Evolutionary conservation across 2,329 filamentous ascomycete species (phyloP).

Genomic region (Botrytis fabae): DNA sequence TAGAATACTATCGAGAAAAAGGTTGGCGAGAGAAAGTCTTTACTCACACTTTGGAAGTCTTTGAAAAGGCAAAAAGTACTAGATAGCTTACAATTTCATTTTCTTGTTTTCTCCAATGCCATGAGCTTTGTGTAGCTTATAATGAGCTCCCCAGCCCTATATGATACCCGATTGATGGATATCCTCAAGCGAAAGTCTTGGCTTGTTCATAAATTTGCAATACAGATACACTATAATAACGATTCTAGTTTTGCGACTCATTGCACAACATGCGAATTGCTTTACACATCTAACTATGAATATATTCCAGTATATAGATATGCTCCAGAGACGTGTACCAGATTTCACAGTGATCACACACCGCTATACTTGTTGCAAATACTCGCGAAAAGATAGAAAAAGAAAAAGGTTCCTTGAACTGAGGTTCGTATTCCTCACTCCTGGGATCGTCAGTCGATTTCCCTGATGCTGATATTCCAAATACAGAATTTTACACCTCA

Average conservation of each 20-base stretch:
- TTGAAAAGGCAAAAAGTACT: neutral
- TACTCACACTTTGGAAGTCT: neutral
- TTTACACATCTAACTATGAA: rapidly evolving
- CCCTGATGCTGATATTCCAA: neutral
- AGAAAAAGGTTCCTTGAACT: neutral
- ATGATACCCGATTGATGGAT: neutral
- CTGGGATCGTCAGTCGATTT: neutral
- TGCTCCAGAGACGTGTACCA: neutral
- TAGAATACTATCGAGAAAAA: neutral
- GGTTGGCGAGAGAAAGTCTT: neutral
- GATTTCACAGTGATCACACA: neutral
- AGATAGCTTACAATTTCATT: neutral
- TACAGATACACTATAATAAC: neutral
- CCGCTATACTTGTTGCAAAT: neutral
- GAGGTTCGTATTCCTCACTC: neutral
- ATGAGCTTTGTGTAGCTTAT: too few species aligned
- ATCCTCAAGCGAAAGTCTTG: neutral
- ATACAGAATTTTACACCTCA: neutral
- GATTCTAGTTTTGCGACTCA: neutral
- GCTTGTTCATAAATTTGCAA: neutral
- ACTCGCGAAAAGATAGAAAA: neutral
- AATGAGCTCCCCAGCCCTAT: neutral
- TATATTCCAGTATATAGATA: neutral
- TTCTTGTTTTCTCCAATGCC: neutral
- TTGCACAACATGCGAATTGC: neutral